Evolutionary conservation across 2,329 filamentous ascomycete genomes (phyloP), one percentile per base, ranked within the genome.

Genomic region (Colletotrichum magnum): DNA sequence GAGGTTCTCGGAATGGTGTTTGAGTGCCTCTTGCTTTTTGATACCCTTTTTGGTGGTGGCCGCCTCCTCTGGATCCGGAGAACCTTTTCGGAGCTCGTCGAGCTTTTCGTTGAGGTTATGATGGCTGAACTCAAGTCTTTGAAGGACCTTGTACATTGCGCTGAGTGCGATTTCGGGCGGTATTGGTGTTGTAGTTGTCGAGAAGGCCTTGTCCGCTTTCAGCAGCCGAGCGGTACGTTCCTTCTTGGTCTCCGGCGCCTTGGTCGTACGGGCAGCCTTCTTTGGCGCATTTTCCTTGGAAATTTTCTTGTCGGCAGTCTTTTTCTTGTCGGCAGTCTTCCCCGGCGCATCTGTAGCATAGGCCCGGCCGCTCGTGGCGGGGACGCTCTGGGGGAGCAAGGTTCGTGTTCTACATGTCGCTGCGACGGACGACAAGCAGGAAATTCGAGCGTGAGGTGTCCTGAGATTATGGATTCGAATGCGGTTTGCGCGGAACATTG

Each of bases 401-500:
- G 62, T 50, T 51, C 57, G 36, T 3, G 18, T 41, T 45, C 66
- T 45, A 57, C 66, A 69, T 69, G 26, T 24, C 10, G 61, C 45
- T 47, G 56, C 18, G 5, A 61, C 18, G 13, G 39, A 57, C 5
- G 58, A n/a, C 24, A 39, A 45, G 39, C 76, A 79, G 62, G 76
- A 73, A 26, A 75, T 69, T 66, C 76, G 78, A 65, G 76, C 65
- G 58, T 76, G 75, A 2, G 73, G 73, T n/a, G 67, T 70, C 68
- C 73, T 73, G 56, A 78, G 71, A 60, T 75, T 76, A 52, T 74
- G 72, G 47, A 75, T 68, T 65, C 73, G 71, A 39, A 72, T 72
- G 51, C 75, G 73, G 24, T 76, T 73, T 71, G 79, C 72, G 72
- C 72, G 77, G 72, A 80, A 78, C 79, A 81, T 81, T 74, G 75